phyloP scores from a whole-genome alignment of 2,329 filamentous ascomycete genomes.

The Thielaviopsis euricoi region DNA sequence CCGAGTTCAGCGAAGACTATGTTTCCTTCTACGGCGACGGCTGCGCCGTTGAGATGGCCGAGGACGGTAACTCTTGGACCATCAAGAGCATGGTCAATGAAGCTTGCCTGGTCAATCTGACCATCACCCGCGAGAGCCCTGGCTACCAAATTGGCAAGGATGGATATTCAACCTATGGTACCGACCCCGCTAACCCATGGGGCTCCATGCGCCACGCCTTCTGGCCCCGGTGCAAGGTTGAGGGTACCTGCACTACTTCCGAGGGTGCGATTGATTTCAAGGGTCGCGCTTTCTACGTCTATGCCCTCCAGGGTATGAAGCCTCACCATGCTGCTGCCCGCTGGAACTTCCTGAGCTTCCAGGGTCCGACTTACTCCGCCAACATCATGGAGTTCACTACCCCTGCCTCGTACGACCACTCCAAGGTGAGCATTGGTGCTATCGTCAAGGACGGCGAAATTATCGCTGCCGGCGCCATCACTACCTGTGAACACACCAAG shows the following conservation, averaged over 20 bases:
- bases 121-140: constrained; percentile 56
- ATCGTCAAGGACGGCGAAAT: constrained; percentile 71
- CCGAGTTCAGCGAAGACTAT: constrained; percentile 72
- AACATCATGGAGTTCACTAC: constrained; percentile 94
- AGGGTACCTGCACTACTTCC: constrained; percentile 72
- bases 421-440: constrained; percentile 65
- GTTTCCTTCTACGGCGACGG: constrained; percentile 73
- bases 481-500: constrained; percentile 51
- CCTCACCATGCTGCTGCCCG: constrained; percentile 83
- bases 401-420: constrained; percentile 79
- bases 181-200: constrained; percentile 75
- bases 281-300: constrained; percentile 62
- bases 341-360: constrained; percentile 92
- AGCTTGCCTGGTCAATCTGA: constrained; percentile 70
- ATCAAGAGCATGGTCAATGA: constrained; percentile 84
- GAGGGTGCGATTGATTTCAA: constrained; percentile 68
- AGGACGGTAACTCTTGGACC: constrained; percentile 65
- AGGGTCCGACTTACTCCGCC: constrained; percentile 71
- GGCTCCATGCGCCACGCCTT: constrained; percentile 83
- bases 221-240: constrained; percentile 73
- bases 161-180: constrained; percentile 72
- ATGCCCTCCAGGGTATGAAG: constrained; percentile 96
- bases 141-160: constrained; percentile 75
- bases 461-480: constrained; percentile 50
- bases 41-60: constrained; percentile 69